These are phyloP conservation scores for Solanum paucissectum DNA, from an alignment of 257 asterid species.

Conservation along the genomic window DNA sequence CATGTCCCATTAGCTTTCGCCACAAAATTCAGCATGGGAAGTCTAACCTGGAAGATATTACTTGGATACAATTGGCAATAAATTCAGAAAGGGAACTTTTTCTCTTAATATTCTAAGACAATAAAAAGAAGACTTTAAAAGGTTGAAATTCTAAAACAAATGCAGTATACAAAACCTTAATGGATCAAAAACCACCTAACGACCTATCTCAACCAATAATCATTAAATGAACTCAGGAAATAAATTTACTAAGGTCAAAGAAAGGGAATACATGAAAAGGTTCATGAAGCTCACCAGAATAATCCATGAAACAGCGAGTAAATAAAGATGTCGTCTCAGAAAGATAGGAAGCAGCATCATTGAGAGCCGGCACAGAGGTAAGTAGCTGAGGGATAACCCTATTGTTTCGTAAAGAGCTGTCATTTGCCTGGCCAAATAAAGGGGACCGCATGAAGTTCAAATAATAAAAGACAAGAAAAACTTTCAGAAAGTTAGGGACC, in stretches of 20 bases:
- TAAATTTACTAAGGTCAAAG: background rate
- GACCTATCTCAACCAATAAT: background rate
- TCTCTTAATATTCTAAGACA: background rate
- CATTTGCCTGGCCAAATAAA: slow-evolving; percentile 30
- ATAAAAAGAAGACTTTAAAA: background rate
- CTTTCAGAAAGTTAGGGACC: background rate
- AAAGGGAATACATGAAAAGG: background rate
- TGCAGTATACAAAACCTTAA: background rate
- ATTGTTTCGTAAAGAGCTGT: slow-evolving; percentile 28
- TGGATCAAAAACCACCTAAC: background rate
- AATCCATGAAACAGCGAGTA: slow-evolving; percentile 68
- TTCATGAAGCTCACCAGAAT: slow-evolving; percentile 29
- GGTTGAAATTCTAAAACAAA: background rate
- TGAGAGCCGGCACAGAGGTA: slow-evolving; percentile 58
- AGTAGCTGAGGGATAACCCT: slow-evolving; percentile 69
- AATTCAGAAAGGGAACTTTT: background rate
- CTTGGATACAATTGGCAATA: background rate
- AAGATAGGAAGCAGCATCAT: slow-evolving; percentile 79
- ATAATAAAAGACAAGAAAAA: background rate
- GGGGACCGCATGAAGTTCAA: background rate
- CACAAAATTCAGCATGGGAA: background rate
- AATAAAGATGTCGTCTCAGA: slow-evolving; percentile 72
- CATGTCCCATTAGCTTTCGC: background rate
- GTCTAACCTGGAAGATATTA: background rate
- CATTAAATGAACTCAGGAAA: background rate